phyloP scores from a whole-genome alignment of 1,139 yeast species.

The Yamadazyma spencermartinsiae region DNA sequence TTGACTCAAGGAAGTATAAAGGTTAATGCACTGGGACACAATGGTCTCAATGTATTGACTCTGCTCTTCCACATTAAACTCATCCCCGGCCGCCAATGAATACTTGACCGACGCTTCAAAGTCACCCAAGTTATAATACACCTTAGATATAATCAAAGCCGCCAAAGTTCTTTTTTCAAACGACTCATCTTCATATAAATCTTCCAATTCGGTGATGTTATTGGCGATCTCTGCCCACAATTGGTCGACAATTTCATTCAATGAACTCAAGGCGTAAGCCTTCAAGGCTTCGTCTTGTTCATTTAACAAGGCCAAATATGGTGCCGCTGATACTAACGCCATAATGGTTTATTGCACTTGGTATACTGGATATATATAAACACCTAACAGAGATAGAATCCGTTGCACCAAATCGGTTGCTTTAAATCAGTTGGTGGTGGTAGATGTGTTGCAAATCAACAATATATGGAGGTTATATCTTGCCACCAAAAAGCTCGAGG shows the following conservation, averaged over 20 bases:
- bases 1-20: conserved; percentile 69
- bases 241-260: conserved; percentile 82
- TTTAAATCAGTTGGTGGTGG: background rate
- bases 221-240: conserved; percentile 98
- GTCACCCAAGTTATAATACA: conserved; percentile 93
- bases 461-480: conserved; percentile 2
- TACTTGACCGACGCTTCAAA: conserved; percentile 87
- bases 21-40: conserved; percentile 87
- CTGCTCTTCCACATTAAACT: conserved; percentile 70
- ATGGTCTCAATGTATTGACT: conserved; percentile 93
- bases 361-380: no score
- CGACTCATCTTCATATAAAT: conserved; percentile 78
- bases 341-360: no score
- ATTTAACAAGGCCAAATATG: conserved; percentile 81
- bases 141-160: conserved; percentile 90
- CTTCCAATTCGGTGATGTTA: conserved; percentile 82
- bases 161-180: conserved; percentile 82
- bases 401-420: no score
- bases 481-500: conserved; percentile 12
- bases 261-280: conserved; percentile 79
- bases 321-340: conserved; percentile 80
- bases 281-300: conserved; percentile 81
- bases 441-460: background rate
- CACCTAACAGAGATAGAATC: no score
- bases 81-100: conserved; percentile 81